Conservation (phyloP, 495 filamentous ascomycete genomes). For the Achaetomiella virescens region DNA sequence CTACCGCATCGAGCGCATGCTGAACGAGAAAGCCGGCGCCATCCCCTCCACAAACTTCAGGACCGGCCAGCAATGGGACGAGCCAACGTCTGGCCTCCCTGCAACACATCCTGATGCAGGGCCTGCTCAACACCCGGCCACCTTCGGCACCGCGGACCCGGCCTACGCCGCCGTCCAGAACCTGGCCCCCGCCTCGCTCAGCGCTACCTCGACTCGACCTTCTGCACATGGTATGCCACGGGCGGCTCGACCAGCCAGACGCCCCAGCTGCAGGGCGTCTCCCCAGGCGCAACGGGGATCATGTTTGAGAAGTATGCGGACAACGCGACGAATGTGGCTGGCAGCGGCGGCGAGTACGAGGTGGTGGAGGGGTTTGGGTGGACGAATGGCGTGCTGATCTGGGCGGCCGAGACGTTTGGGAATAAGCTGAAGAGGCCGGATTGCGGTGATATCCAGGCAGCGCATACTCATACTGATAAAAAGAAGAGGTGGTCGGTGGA, state of each 20-base stretch:
- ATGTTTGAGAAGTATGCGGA: slow-evolving; percentile 51
- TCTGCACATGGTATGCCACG: slow-evolving; percentile 47
- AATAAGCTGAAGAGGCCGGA: slow-evolving; percentile 35
- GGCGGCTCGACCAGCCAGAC: slow-evolving; percentile 40
- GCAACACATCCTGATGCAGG: slow-evolving; percentile 43
- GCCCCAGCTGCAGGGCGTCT: slow-evolving; percentile 37
- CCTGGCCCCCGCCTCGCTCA: slow-evolving; percentile 39
- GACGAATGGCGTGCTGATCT: slow-evolving; percentile 48
- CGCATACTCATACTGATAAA: slow-evolving; percentile 18
- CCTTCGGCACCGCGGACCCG: slow-evolving; percentile 40
- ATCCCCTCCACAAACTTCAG: slow-evolving; percentile 40
- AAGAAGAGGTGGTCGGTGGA: slow-evolving; percentile 9
- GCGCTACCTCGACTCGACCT: slow-evolving; percentile 46
- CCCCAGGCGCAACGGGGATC: slow-evolving; percentile 30
- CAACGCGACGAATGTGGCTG: slow-evolving; percentile 41
- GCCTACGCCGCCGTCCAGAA: slow-evolving; percentile 35
- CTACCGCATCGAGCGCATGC: slow-evolving; percentile 29
- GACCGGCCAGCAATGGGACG: slow-evolving; percentile 48
- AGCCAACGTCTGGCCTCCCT: slow-evolving; percentile 48
- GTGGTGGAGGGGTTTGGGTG: slow-evolving; percentile 50
- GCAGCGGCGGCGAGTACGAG: slow-evolving; percentile 45
- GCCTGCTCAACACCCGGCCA: slow-evolving; percentile 40
- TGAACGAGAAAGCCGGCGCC: slow-evolving; percentile 35
- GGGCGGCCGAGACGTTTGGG: slow-evolving; percentile 42
- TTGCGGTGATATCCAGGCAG: slow-evolving; percentile 39